Conservation (phyloP, 2,329 filamentous ascomycete species). For the Arthrocladium fulminans region DNA sequence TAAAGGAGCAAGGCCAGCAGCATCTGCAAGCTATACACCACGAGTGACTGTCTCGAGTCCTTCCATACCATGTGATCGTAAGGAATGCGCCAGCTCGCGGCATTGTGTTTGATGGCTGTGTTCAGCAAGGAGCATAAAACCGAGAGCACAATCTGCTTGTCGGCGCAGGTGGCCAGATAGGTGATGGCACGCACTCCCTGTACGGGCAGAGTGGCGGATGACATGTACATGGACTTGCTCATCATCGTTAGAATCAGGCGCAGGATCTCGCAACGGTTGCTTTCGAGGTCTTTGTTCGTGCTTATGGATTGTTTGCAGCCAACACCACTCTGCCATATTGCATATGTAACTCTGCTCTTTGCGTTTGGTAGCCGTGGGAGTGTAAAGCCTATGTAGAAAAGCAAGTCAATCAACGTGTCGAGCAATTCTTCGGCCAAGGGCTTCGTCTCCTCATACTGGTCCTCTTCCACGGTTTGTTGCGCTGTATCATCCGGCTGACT, state of each 20-base stretch:
- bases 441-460: slow-evolving; percentile 66
- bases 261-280: slow-evolving; percentile 81
- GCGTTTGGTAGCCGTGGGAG: slow-evolving; percentile 62
- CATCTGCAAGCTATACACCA: slow-evolving; percentile 85
- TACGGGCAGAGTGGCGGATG: slow-evolving; percentile 67
- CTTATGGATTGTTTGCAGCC: slow-evolving; percentile 84
- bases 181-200: slow-evolving; percentile 77
- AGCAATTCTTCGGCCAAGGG: slow-evolving; percentile 88
- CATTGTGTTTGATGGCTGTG: slow-evolving; percentile 92
- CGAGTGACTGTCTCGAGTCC: slow-evolving; percentile 79
- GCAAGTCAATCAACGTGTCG: slow-evolving; percentile 75
- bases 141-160: slow-evolving; percentile 86
- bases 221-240: slow-evolving; percentile 89
- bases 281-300: slow-evolving; percentile 86
- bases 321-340: slow-evolving; percentile 97
- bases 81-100: slow-evolving; percentile 83
- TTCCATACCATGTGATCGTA: slow-evolving; percentile 90
- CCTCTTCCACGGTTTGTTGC: slow-evolving; percentile 41
- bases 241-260: slow-evolving; percentile 76
- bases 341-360: slow-evolving; percentile 75
- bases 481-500: slow-evolving; percentile 46
- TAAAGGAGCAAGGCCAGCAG: slow-evolving; percentile 80
- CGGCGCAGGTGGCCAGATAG: slow-evolving; percentile 76
- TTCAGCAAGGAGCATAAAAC: slow-evolving; percentile 88
- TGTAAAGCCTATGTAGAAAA: slow-evolving; percentile 88